Evolutionary conservation across 306 rosid species (phyloP), one percentile per base, ranked within the genome.

Genomic region (Sophora flavescens): DNA sequence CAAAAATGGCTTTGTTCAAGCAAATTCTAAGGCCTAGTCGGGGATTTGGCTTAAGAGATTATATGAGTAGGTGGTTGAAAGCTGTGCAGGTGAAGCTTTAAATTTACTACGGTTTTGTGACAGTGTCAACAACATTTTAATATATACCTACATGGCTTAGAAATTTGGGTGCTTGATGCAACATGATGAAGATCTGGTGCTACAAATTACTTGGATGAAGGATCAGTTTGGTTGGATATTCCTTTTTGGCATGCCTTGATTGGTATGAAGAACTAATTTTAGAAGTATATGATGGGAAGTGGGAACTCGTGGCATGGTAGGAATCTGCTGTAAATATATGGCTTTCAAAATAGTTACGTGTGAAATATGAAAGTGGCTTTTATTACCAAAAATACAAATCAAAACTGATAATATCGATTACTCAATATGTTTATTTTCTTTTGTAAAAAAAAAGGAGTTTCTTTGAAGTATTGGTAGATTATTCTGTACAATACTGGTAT

Each of bases 1-100:
- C 96, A 0, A 94, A 94, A 84, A 85, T 82, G 95, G 91, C 92
- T 66, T 81, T 94, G 77, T 88, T 90, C 59, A 94, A 87, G 82
- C 98, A 94, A 84, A 86, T 94, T 75, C 64, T 94, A 1, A 90
- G 85, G 85, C 98, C 97, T 26, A 87, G 96, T 79, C 16, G 77
- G 47, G 87, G 91, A 69, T 79, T 86, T 84, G 85, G 90, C 74
- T 39, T 76, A 78, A 82, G 85, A 86, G 84, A 85, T 66, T 81
- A 74, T 60, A 30, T 73, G 45, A 67, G 28, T 59, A 83, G 62
- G 68, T 91, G 87, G 84, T 33, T 87, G 78, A 77, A 75, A 76
- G 65, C 75, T 11, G 12, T 79, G 33, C 69, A 82, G 64, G 33
- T 51, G 76, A 74, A 81, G 38, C 70, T 60, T 60, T 81, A 63